Base-by-base conservation (phyloP, 2,329 filamentous ascomycete genomes). In the Scedosporium aurantiacum region DNA sequence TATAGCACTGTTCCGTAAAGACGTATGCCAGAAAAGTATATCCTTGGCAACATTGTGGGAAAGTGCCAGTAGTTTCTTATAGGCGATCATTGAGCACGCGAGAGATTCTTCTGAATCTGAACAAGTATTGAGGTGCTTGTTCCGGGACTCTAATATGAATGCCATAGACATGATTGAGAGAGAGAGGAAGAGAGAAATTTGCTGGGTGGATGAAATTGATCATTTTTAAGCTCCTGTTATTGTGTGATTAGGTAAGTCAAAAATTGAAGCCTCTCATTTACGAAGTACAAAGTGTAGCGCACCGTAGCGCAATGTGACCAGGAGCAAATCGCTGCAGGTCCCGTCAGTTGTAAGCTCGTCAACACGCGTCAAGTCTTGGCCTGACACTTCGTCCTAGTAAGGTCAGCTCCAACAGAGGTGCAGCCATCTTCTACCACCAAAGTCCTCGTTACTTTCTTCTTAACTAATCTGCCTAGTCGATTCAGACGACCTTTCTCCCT, bases 141-240 rank as follows among this genome's bases (percentile, higher is more conserved):
- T 89, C 89, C 92, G 93, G 95, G 94, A 99, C 94, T 99, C 94
- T 97, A 97, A 93, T 89, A 90, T 89, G 85, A 87, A 89, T 87
- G 91, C 87, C 86, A 73, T 80, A 84, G 85, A 90, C 86, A 90
- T 90, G 93, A 80, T 76, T 79, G 78, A 75, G 74, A 79, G 75
- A 73, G 76, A 79, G 77, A 76, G 74, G 73, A 70, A 73, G 70
- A 70, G 71, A 63, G 63, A 64, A 67, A 58, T 7, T 14, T 5
- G 21, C 1, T 27, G 4, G 27, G 21, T n/a, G 8, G 8, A 50
- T 12, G 4, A n/a, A 18, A n/a, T 27, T 21, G 21, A 45, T 14
- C 18, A 32, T 50, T 54, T 60, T 50, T 60, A 45, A 12, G 8
- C 5, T 32, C 10, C 7, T 2, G n/a, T 57, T 32, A 2, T 57